A percentile compares a stretch with the other conserved stretches of the same genome.
These are phyloP conservation scores for Coprinellus aureogranulatus DNA, from an alignment of 768 basidiomycete genomes.

Conservation along the genomic window DNA sequence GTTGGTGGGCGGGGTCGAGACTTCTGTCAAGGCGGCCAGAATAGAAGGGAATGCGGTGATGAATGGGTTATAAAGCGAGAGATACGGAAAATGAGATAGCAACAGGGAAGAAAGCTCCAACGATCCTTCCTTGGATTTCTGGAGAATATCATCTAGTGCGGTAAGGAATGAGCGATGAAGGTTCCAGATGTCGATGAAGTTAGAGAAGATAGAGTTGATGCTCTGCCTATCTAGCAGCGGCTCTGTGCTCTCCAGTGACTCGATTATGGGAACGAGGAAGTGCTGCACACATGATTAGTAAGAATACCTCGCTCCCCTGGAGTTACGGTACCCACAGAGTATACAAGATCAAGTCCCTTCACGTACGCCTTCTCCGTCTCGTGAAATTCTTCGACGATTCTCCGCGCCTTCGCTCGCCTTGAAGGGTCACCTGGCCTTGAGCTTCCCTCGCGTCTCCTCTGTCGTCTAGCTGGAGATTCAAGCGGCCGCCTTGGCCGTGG, in stretches of 20 bases:
- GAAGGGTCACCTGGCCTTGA: conserved; percentile 44
- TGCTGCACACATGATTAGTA: conserved; percentile 47
- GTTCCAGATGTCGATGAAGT: conserved; percentile 91
- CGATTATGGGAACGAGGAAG: conserved; percentile 78
- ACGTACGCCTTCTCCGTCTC: conserved; percentile 81
- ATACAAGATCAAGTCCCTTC: conserved; percentile 77
- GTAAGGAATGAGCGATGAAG: conserved; percentile 74
- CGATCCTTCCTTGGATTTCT: conserved; percentile 24
- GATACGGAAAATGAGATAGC: conserved; percentile 81
- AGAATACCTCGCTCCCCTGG: not conserved
- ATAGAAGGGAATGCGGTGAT: conserved; percentile 74
- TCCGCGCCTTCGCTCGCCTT: conserved; percentile 55
- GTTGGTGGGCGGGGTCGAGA: conserved; percentile 46
- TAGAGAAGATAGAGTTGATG: conserved; percentile 76
- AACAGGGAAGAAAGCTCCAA: conserved; percentile 42
- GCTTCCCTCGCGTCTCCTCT: conserved; percentile 35
- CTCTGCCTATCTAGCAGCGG: conserved; percentile 69
- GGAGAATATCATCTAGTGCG: conserved; percentile 49
- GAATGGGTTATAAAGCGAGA: conserved; percentile 84
- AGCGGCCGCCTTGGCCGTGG: conserved; percentile 23
- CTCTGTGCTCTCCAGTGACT: conserved; percentile 63
- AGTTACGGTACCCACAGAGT: conserved; percentile 67
- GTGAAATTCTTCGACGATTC: conserved; percentile 76
- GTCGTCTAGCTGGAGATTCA: conserved; percentile 39
- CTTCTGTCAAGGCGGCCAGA: conserved; percentile 53